Percentiles rank a stretch among this genome's conserved stretches.
These are phyloP conservation scores for Immersiella caudata DNA, from an alignment of 495 filamentous ascomycete species.

Conservation along the genomic window DNA sequence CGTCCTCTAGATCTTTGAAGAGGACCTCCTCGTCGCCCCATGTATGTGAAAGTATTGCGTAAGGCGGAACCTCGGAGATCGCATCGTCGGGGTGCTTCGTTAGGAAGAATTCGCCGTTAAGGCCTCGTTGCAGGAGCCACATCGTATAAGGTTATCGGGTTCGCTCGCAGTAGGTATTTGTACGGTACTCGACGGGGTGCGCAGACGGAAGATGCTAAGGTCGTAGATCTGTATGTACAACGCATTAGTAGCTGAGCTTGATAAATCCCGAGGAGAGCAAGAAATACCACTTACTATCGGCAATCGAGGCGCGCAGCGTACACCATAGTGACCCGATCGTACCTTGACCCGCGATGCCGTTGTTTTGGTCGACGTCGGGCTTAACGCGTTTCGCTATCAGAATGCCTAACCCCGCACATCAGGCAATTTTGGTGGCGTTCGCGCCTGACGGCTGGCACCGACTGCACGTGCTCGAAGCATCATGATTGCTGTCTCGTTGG, in stretches of 20 bases:
- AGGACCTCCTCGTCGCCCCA: no score
- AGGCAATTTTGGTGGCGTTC: slow-evolving; percentile 11
- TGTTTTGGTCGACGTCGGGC: background rate
- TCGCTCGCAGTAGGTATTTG: background rate
- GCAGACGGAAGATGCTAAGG: background rate
- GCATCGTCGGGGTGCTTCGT: no score
- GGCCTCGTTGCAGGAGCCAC: no score
- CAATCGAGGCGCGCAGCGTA: slow-evolving; percentile 4
- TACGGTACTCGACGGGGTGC: slow-evolving; percentile 6
- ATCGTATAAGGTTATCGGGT: background rate
- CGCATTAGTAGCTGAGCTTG: slow-evolving; percentile 4
- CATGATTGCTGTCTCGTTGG: slow-evolving; percentile 8
- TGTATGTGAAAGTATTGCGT: no score
- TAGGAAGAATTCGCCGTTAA: no score
- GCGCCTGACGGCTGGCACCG: slow-evolving; percentile 13
- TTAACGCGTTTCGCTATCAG: background rate
- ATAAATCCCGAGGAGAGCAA: slow-evolving; percentile 1
- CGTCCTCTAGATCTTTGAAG: no score
- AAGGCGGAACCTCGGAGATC: no score
- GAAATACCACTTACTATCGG: slow-evolving; percentile 5
- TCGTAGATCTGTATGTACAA: slow-evolving; percentile 5
- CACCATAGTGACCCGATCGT: background rate
- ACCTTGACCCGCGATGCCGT: slow-evolving; percentile 5
- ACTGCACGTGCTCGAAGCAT: slow-evolving; percentile 15
- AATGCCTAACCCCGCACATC: slow-evolving; percentile 1